Conservation (phyloP, 2,329 filamentous ascomycete genomes). For the Orbilia oligospora region DNA sequence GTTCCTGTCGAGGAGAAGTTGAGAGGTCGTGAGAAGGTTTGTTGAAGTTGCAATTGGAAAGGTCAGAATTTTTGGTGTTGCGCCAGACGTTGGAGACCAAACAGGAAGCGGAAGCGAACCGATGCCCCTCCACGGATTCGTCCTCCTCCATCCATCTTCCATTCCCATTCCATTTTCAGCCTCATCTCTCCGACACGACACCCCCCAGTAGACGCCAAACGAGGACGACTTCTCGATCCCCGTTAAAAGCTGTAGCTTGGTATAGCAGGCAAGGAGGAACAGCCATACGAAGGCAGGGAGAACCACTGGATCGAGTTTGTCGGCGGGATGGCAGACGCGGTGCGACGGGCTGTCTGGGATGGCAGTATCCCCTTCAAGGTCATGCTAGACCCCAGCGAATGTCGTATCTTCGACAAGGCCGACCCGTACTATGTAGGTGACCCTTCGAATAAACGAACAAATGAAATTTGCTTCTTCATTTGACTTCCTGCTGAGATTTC, state of each 20-base stretch:
- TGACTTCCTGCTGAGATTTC: constrained; percentile 42
- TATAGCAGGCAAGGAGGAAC: not conserved
- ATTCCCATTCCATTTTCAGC: constrained; percentile 6
- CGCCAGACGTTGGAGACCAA: constrained; percentile 31
- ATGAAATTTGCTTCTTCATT: constrained; percentile 13
- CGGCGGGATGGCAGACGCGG: constrained; percentile 39
- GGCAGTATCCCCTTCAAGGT: constrained; percentile 64
- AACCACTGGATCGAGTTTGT: constrained; percentile 1
- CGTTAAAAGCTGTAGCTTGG: not conserved
- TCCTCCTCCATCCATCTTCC: constrained; percentile 11
- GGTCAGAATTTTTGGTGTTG: constrained; percentile 57
- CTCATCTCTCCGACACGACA: constrained; percentile 3
- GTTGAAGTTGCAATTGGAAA: constrained; percentile 20
- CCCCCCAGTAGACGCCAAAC: not conserved
- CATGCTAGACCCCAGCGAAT: constrained; percentile 63
- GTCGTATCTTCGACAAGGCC: constrained; percentile 63
- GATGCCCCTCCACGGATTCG: constrained; percentile 10
- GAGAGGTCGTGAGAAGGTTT: constrained; percentile 11
- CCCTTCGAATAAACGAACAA: not conserved
- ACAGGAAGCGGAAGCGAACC: constrained; percentile 26
- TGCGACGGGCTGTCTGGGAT: constrained; percentile 63
- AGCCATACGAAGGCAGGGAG: not conserved
- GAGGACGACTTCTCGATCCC: not conserved
- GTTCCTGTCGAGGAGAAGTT: not conserved
- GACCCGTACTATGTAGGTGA: constrained; percentile 64